These are phyloP conservation scores for Jimgerdemannia flammicorona DNA, from an alignment of 192 early-diverging fungal genomes.

Conservation along the genomic window DNA sequence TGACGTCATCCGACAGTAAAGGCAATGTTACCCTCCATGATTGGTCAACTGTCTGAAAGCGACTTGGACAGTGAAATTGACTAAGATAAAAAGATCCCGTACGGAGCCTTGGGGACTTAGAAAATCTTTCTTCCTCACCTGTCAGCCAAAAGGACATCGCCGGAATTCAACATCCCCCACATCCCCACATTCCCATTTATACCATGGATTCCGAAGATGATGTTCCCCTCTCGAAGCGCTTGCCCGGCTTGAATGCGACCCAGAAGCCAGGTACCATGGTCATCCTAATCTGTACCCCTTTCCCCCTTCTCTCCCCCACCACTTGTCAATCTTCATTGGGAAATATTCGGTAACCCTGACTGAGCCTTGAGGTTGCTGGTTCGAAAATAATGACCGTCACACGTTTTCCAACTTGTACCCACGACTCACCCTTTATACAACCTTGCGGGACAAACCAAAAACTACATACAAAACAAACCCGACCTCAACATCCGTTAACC, in stretches of 20 bases:
- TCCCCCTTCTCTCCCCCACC: background rate
- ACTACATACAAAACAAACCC: no score
- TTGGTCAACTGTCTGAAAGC: no score
- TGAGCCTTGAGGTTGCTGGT: background rate
- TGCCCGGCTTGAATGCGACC: background rate
- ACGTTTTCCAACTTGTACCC: background rate
- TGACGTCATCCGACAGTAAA: no score
- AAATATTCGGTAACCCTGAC: background rate
- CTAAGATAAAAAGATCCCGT: background rate
- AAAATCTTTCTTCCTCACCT: background rate
- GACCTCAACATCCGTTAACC: background rate
- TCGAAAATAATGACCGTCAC: background rate
- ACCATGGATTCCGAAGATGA: conserved; percentile 38
- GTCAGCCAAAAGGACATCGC: background rate
- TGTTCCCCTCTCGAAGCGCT: conserved; percentile 27
- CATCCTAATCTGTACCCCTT: background rate
- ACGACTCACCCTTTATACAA: background rate
- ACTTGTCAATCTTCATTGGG: background rate
- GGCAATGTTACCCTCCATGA: no score
- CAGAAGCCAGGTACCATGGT: background rate
- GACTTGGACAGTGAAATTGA: background rate
- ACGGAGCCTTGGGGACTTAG: background rate
- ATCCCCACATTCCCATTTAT: background rate
- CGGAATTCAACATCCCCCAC: no score
- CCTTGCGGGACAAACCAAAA: no score